Percentiles rank a stretch among this genome's conserved stretches.
Evolutionary conservation across 2,329 filamentous ascomycete species (phyloP).

Genomic region (Fusarium austroafricanum): DNA sequence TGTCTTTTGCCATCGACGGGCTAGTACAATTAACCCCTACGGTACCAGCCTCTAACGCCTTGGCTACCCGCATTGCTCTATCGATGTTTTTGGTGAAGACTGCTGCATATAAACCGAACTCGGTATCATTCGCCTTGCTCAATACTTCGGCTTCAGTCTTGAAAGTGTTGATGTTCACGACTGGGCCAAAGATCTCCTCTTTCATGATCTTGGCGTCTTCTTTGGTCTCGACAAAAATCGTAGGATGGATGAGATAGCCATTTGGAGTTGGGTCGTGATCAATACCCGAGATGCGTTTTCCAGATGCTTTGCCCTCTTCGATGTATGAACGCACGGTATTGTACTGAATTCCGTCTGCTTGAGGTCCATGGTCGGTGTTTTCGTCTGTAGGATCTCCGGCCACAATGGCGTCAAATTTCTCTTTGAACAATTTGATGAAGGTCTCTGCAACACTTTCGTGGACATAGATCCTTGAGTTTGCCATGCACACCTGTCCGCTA

Average conservation of each 20-base stretch:
- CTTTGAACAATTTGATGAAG: constrained; percentile 9
- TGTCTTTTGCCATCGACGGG: background rate
- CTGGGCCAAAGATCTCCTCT: constrained; percentile 74
- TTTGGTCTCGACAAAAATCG: constrained; percentile 29
- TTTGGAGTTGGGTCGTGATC: accelerated
- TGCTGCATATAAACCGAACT: constrained; percentile 66
- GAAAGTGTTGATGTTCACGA: constrained; percentile 66
- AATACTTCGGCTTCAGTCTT: constrained; percentile 49
- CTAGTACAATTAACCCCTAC: constrained; percentile 65
- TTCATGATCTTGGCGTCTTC: constrained; percentile 59
- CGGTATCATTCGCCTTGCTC: constrained; percentile 55
- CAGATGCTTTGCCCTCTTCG: constrained; percentile 12
- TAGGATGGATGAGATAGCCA: constrained; percentile 23
- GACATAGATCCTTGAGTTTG: constrained; percentile 69
- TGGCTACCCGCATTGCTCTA: constrained; percentile 57
- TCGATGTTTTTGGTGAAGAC: constrained; percentile 67
- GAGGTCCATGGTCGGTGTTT: constrained; percentile 14
- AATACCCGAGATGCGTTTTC: background rate
- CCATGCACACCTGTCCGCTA: constrained; percentile 69
- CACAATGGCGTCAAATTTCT: background rate
- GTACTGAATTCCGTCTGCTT: constrained; percentile 19
- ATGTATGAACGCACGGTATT: constrained; percentile 9
- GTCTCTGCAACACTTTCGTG: constrained; percentile 58
- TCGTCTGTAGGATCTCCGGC: constrained; percentile 5
- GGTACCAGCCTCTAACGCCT: constrained; percentile 68